Evolutionary conservation across 1,284 basidiomycete species (phyloP), one percentile per base, ranked within the genome.

Genomic region (Crepidotus sp.): DNA sequence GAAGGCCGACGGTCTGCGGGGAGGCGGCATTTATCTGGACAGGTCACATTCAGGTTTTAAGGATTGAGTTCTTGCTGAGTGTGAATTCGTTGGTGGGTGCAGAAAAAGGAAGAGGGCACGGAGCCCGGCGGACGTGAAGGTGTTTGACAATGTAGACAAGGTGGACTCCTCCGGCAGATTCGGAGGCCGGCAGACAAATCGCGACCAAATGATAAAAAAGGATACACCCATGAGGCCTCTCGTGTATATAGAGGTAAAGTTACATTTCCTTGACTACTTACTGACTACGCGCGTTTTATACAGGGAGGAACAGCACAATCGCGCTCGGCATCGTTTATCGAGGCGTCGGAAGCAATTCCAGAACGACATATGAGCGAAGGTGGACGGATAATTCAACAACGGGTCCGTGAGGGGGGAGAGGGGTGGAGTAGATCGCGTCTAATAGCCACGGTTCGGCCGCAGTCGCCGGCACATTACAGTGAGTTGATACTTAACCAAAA

Each of bases 381-480:
- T 15, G 27, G 11, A 15, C 15, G 41, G 41, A 43, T 43, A 40
- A 42, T 42, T 38, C 30, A 43, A 46, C 42, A 29, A 45, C 21
- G 21, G 18, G 45, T 47, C 42, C 49, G 5, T 38, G 40, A 19
- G 17, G 21, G 22, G 27, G 27, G 36, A 35, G 31, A 18, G 22
- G 36, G 27, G 30, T 18, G 35, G 40, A 38, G 31, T 21, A 43
- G 22, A 32, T 27, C 36, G 35, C 43, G 44, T 39, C 46, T 44
- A 44, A 42, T 35, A 39, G 36, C 46, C 36, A 48, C 36, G 26
- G 44, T 13, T 40, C 26, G 43, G 26, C 37, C 36, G 24, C 31
- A 42, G 37, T 40, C 10, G 49, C 36, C 40, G 35, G 39, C 35
- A 45, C 47, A 52, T 49, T 52, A 49, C 43, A 46, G 42, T 45